Conservation (phyloP, 2,329 filamentous ascomycete species). For the Fusarium armeniacum region DNA sequence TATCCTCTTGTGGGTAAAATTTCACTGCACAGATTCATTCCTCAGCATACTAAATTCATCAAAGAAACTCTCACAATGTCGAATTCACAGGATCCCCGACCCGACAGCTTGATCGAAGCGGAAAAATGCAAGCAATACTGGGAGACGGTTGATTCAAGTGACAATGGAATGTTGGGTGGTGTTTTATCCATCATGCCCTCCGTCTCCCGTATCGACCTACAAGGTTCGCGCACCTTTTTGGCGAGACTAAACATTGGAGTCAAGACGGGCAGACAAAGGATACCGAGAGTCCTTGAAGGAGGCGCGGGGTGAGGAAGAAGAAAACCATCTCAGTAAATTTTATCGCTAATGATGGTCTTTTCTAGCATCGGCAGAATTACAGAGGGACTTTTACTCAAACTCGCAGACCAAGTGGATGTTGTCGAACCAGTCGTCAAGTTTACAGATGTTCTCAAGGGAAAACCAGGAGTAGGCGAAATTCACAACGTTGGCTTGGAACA, state of each 20-base stretch:
- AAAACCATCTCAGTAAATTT: neutral
- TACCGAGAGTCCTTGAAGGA: slow-evolving; percentile 55
- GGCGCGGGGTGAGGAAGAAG: slow-evolving; percentile 56
- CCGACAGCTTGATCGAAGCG: slow-evolving; percentile 55
- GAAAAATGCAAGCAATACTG: slow-evolving; percentile 62
- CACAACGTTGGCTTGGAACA: slow-evolving; percentile 81
- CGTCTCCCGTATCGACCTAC: slow-evolving; percentile 75
- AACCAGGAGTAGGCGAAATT: slow-evolving; percentile 72
- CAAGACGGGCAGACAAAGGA: slow-evolving; percentile 52
- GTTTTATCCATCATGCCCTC: slow-evolving; percentile 79
- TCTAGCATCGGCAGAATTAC: slow-evolving; percentile 85
- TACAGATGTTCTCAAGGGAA: slow-evolving; percentile 71
- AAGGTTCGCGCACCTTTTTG: slow-evolving; percentile 77
- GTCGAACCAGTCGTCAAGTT: slow-evolving; percentile 90
- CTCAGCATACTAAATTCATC: neutral
- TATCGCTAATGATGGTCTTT: neutral
- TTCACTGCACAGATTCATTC: neutral
- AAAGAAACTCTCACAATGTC: slow-evolving; percentile 15
- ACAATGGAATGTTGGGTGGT: slow-evolving; percentile 86
- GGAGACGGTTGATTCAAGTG: slow-evolving; percentile 60
- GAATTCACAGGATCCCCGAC: neutral
- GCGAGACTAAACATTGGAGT: slow-evolving; percentile 70
- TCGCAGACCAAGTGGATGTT: slow-evolving; percentile 81
- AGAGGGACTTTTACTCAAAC: slow-evolving; percentile 77
- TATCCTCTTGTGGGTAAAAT: slow-evolving; percentile 3